Base-by-base conservation (phyloP, 495 filamentous ascomycete species). In the Podospora pseudocomata region DNA sequence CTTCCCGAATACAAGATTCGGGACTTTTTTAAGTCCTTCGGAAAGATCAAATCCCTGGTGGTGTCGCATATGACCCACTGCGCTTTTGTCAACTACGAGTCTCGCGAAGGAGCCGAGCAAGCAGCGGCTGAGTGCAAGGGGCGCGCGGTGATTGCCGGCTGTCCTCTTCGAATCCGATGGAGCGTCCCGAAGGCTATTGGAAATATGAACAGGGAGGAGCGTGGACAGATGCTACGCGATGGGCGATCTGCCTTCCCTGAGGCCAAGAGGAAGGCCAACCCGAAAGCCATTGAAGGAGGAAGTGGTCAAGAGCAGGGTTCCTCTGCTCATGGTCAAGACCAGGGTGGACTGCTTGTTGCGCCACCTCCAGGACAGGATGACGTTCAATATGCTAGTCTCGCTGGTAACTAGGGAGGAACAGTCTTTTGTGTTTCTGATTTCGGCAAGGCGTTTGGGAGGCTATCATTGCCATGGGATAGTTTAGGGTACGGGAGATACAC, bases 21-120 rank as follows among this genome's bases (percentile, higher is more conserved):
- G 19, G 89, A 91, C 6, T 95, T 95, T 83, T 99, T 99, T 80
- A 85, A 89, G 30, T 85, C 89, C 53, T 96, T 92, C 71, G 95
- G 95, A 61, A 87, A 89, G 71, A 87, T 99, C 64, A 92, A 94
- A 65, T 95, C 91, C 3, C 76, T 99, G 20, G 89, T 98, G 60
- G 97, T 96, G 78, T 96, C 93, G 15, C 95, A 99, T 78, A 94
- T 96, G 78, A 91, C 95, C 7, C 96, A 97, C 74, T 97, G 92
- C 73, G 95, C 96, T 0, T 99, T 97, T 73, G 86, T 99, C 78
- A 99, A 98, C 80, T 99, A 91, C 76, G 85, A 90, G 65, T 90
- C 86, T 28, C 88, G 96, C 64, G 87, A 91, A 56, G 88, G 85
- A 2, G 95, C 95, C 11, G 95, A 98, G 78, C 87, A 83, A 27